phyloP scores from a whole-genome alignment of 2,329 filamentous ascomycete genomes.

The Lachnellula suecica region DNA sequence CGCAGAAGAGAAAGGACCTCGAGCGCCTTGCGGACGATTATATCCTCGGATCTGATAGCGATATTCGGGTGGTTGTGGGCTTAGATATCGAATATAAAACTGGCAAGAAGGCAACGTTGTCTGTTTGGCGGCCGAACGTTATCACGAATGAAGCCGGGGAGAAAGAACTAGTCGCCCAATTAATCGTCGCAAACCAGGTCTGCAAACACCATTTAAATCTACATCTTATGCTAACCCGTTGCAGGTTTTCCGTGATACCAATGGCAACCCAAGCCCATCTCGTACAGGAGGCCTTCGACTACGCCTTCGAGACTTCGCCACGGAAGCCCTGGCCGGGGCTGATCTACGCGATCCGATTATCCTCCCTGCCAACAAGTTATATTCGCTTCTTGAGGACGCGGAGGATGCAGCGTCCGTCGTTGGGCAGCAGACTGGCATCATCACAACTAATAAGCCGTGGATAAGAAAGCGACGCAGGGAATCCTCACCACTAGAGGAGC shows the following conservation, averaged over 20 bases:
- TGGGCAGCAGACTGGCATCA: constrained; percentile 13
- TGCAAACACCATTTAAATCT: constrained; percentile 7
- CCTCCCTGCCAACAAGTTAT: constrained; percentile 12
- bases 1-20: constrained; percentile 31
- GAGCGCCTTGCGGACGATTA: constrained; percentile 32
- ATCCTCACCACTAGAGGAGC: constrained; percentile 16
- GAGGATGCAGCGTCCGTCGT: constrained; percentile 12
- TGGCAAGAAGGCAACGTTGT: constrained; percentile 29
- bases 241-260: constrained; percentile 13
- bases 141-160: constrained; percentile 20
- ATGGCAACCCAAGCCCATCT: constrained; percentile 14
- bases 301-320: constrained; percentile 13
- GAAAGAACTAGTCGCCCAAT: constrained; percentile 9
- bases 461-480: constrained; percentile 18
- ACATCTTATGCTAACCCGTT: constrained; percentile 8
- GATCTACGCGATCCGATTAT: constrained; percentile 14
- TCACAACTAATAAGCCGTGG: constrained; percentile 16
- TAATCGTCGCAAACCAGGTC: constrained; percentile 19
- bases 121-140: constrained; percentile 30
- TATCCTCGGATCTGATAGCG: constrained; percentile 29
- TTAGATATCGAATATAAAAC: constrained; percentile 33
- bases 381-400: constrained; percentile 11
- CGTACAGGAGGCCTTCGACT: constrained; percentile 9
- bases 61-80: constrained; percentile 33
- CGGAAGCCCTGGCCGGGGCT: constrained; percentile 10